Evolutionary conservation across 2,329 filamentous ascomycete species (phyloP), one percentile per base, ranked within the genome.

Genomic region (Bipolaris victoriae): DNA sequence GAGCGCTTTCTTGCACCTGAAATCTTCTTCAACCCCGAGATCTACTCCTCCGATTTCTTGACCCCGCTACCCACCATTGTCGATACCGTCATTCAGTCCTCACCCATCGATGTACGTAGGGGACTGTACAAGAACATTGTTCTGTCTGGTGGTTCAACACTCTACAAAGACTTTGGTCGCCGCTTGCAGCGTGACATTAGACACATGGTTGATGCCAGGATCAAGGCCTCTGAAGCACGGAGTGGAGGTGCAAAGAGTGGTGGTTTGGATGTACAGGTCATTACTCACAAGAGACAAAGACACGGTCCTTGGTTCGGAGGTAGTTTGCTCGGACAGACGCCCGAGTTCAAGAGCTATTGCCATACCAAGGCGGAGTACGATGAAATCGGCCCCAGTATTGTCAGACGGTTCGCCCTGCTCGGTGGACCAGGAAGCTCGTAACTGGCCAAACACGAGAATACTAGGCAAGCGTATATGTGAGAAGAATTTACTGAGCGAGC

Each of bases 71-170:
- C 95, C 22, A 90, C 86, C 49, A 95, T 99, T 49, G 96, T 99
- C 61, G 95, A 99, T 75, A 90, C 90, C 55, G 95, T 98, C 63
- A 99, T 99, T 70, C 95, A 99, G 79, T 94, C 92, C 55, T 97
- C 94, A 33, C 95, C 95, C 40, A 99, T 99, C 70, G 95, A 99
- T 74, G 96, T 99, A 44, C 90, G 95, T 73, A 88, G 95, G 80
- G 95, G 95, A 40, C 84, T 99, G 36, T 99, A 99, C 86, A 99
- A 99, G 87, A 99, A 99, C 81, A 99, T 99, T 80, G 95, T 99
- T 35, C 84, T 99, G 36, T 98, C 94, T 3, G 95, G 95, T 75
- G 95, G 95, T 70, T 97, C 93, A 67, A 99, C 95, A 20, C 83
- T 99, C 61, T 99, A 98, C 86, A 97, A 98, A 80, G 93, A 99